phyloP scores from a whole-genome alignment of 352 stramenopile genomes.

The Phytophthora citrophthora region DNA sequence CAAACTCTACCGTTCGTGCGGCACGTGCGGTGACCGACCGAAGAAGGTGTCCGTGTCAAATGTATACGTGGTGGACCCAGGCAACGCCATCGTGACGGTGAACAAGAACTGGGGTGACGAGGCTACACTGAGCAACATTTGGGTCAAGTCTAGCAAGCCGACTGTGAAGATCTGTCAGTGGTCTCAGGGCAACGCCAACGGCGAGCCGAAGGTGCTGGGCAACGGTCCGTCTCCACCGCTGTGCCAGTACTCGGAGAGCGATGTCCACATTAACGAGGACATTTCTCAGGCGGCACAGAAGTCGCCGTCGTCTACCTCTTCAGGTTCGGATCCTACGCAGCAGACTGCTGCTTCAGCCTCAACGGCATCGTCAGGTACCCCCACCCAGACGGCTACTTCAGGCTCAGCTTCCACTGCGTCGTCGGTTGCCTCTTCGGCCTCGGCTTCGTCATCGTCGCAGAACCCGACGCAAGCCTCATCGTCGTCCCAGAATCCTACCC shows the following conservation, averaged over 20 bases:
- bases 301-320: constrained; percentile 2
- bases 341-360: constrained; percentile 11
- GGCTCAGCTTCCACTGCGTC: neutral
- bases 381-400: neutral
- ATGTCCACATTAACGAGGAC: neutral
- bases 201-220: constrained; percentile 33
- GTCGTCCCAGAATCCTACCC: constrained; percentile 7
- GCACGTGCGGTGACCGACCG: constrained; percentile 30
- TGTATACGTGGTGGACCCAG: constrained; percentile 36
- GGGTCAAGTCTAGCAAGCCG: constrained; percentile 24
- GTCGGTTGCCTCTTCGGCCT: neutral
- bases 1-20: constrained; percentile 29
- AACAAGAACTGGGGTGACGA: constrained; percentile 28
- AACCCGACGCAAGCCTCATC: neutral
- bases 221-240: constrained; percentile 22
- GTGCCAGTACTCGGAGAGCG: constrained; percentile 25
- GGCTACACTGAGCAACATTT: neutral
- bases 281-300: constrained; percentile 1
- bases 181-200: constrained; percentile 24
- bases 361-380: neutral
- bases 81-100: constrained; percentile 35
- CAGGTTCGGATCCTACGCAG: constrained; percentile 8
- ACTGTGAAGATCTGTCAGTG: constrained; percentile 29
- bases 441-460: constrained; percentile 3
- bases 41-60: constrained; percentile 37